Conservation (phyloP, 371 early-diverging fungal genomes). For the Mucor piriformis region DNA sequence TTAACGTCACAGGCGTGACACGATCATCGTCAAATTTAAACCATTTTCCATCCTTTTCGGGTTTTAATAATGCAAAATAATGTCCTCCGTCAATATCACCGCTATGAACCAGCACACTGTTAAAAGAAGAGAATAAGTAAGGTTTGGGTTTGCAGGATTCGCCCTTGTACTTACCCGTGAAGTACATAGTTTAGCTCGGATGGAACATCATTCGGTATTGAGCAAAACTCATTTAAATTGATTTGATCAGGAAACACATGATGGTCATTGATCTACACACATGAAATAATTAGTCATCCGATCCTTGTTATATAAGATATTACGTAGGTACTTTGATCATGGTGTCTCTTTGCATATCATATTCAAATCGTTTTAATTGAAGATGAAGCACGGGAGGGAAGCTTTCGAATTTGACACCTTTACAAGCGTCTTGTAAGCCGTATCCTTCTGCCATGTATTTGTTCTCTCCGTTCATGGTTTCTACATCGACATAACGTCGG, state of each 20-base stretch:
- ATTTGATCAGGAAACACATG: conserved; percentile 91
- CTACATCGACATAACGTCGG: conserved; percentile 82
- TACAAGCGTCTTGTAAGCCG: conserved; percentile 96
- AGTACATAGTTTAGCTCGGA: conserved; percentile 69
- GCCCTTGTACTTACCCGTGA: conserved; percentile 79
- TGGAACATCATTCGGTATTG: conserved; percentile 34
- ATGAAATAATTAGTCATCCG: too few species aligned
- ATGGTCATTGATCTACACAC: conserved; percentile 87
- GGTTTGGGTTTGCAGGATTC: too few species aligned
- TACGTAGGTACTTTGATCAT: conserved; percentile 81
- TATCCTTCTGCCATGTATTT: conserved; percentile 94
- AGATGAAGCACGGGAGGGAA: conserved; percentile 97
- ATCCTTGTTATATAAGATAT: not conserved
- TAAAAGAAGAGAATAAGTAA: not conserved
- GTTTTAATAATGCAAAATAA: conserved; percentile 92
- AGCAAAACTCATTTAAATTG: conserved; percentile 82
- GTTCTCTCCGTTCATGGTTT: conserved; percentile 95
- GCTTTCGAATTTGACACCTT: conserved; percentile 92
- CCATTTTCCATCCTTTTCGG: conserved; percentile 81
- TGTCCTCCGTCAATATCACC: conserved; percentile 97
- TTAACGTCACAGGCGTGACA: conserved; percentile 80
- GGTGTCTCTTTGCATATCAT: conserved; percentile 88
- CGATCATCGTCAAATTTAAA: conserved; percentile 96
- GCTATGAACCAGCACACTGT: conserved; percentile 93
- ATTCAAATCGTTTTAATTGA: conserved; percentile 97